Evolutionary conservation across 1,284 basidiomycete species (phyloP), one percentile per base, ranked within the genome.

Genomic region (Sanghuangporus baumii): DNA sequence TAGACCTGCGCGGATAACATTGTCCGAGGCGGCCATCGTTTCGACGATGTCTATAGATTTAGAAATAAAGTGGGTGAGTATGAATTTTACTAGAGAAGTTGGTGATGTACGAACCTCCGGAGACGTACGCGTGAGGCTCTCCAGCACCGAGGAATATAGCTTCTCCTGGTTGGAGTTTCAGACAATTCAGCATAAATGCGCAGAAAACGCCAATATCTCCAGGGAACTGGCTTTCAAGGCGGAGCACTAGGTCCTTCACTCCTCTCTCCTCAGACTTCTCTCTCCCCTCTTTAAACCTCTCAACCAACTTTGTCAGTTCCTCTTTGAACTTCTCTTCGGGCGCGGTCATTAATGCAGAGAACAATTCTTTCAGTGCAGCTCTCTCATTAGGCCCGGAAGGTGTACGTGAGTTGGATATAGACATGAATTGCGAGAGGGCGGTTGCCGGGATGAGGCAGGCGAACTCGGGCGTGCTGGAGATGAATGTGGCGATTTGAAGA

Each of bases 11-110:
- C 97, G 91, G 63, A 99, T 97, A 72, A 99, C 97, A 74, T 99
- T 99, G 78, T 99, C 96, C 1, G 94, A 96, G 61, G 94, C 96
- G 31, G 95, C 95, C 95, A 97, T 98, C 78, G 94, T 96, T 73
- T 98, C 95, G 73, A 97, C 92, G 74, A 96, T 95, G 73, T 98
- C 95, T 96, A 71, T 34, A 8, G 16, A 41, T 9, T 6, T 6
- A 55, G 23, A 26, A n/a, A 6, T 12, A n/a, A 46, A 54, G 36
- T 2, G 48, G 58, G 6, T 31, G 52, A 34, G 38, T 43, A 18
- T 43, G 50, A 62, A 43, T 8, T 23, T 59, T 54, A 52, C 23
- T 34, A 57, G 18, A 48, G 36, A 43, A 41, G 23, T 60, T 36
- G 57, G 48, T 38, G 66, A 34, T 40, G 20, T 16, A 37, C 79